Conservation (phyloP, 2,329 filamentous ascomycete genomes). For the Phialemonium atrogriseum region DNA sequence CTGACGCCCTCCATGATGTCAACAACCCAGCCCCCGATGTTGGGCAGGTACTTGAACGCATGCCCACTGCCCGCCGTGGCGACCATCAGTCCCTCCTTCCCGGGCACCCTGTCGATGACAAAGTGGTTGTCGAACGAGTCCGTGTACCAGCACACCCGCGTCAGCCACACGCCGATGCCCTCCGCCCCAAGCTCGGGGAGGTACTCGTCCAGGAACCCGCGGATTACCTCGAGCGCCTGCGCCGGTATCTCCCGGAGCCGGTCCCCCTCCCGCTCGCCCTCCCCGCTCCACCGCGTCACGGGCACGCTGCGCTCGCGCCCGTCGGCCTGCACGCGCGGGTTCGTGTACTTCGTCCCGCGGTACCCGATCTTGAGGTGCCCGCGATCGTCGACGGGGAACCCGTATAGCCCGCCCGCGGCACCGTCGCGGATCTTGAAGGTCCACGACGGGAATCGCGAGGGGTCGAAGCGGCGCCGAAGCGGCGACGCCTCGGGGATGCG, state of each 20-base stretch:
- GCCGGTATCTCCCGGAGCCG: constrained; percentile 11
- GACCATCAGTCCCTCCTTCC: constrained; percentile 21
- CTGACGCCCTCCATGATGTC: constrained; percentile 2
- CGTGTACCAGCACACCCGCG: constrained; percentile 25
- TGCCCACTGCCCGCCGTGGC: constrained; percentile 26
- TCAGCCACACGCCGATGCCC: constrained; percentile 18
- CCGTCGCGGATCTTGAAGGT: constrained; percentile 12
- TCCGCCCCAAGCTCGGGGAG: constrained; percentile 17
- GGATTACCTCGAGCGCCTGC: constrained; percentile 15
- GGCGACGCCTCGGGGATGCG: constrained; percentile 27
- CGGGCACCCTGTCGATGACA: constrained; percentile 24
- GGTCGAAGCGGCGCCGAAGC: constrained; percentile 30
- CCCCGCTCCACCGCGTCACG: constrained; percentile 27
- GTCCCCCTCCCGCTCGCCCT: constrained; percentile 9
- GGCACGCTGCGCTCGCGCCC: constrained; percentile 28
- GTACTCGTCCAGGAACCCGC: constrained; percentile 24
- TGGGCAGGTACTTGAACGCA: constrained; percentile 26
- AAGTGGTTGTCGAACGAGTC: constrained; percentile 25
- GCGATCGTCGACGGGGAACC: constrained; percentile 15
- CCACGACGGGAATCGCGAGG: constrained; percentile 28
- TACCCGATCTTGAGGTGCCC: constrained; percentile 20
- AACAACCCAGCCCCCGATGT: constrained; percentile 15
- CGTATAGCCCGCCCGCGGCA: constrained; percentile 15
- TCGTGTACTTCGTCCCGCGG: constrained; percentile 26
- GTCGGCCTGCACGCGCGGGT: constrained; percentile 27